Conservation (phyloP, 345 rosid species). For the Bretschneidera sinensis region DNA sequence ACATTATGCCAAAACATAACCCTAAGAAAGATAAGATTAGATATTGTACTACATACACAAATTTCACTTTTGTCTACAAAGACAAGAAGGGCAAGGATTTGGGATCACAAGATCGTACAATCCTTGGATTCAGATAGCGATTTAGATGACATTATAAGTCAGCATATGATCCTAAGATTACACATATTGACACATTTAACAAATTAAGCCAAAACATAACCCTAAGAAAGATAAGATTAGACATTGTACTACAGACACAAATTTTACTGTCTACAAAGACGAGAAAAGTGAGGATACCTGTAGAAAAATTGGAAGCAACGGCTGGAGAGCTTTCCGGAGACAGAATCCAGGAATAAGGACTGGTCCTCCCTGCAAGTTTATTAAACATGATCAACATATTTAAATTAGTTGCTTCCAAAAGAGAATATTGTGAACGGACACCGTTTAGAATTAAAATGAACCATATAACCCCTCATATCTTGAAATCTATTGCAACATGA, state of each 20-base stretch:
- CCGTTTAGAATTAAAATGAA: background rate
- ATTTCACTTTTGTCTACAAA: too few species aligned
- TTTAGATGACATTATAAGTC: conserved; percentile 2
- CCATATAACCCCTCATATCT: background rate
- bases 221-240: background rate
- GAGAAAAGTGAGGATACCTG: conserved; percentile 49
- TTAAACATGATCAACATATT: conserved; percentile 10
- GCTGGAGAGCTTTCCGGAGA: conserved; percentile 91
- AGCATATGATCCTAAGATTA: too few species aligned
- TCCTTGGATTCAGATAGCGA: background rate
- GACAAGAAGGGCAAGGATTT: too few species aligned
- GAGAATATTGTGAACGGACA: background rate
- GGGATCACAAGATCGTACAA: background rate
- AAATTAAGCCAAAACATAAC: too few species aligned
- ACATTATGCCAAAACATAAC: too few species aligned
- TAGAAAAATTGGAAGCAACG: conserved; percentile 87
- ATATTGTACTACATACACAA: too few species aligned
- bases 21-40: too few species aligned
- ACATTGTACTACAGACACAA: background rate
- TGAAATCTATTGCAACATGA: conserved; percentile 1
- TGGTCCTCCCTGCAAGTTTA: conserved; percentile 71
- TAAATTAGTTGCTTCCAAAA: background rate
- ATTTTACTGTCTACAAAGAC: background rate
- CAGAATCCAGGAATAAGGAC: conserved; percentile 89
- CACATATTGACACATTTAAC: too few species aligned